A percentile compares a stretch with the other conserved stretches of the same genome.
phyloP scores from a whole-genome alignment of 208 protist species.

The Trypanosoma platydactyli region DNA sequence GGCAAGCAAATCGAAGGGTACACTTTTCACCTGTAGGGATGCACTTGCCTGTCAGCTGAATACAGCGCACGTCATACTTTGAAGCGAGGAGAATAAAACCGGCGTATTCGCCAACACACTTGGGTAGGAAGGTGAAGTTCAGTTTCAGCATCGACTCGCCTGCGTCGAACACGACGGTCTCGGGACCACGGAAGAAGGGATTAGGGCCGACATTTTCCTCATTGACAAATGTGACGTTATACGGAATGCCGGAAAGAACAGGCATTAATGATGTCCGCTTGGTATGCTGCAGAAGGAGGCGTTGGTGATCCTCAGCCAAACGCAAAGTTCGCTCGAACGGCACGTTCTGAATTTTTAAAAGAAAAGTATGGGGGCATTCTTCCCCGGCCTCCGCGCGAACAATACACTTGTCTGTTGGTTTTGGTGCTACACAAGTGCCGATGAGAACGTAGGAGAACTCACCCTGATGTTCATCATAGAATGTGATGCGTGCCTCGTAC shows the following conservation, averaged over 20 bases:
- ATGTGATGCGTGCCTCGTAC: constrained; percentile 75
- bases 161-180: constrained; percentile 23
- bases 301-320: constrained; percentile 65
- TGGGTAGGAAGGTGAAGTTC: constrained; percentile 81
- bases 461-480: constrained; percentile 85
- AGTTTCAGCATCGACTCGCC: constrained; percentile 28
- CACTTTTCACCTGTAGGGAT: constrained; percentile 67
- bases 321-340: constrained; percentile 72
- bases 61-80: constrained; percentile 81
- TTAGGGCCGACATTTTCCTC: constrained; percentile 74
- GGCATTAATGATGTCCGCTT: constrained; percentile 22
- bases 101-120: constrained; percentile 76
- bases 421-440: constrained; percentile 59
- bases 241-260: constrained; percentile 30
- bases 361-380: constrained; percentile 36
- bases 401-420: constrained; percentile 41
- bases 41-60: constrained; percentile 79
- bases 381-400: constrained; percentile 77
- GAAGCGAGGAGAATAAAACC: constrained; percentile 84
- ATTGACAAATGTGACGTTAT: constrained; percentile 67
- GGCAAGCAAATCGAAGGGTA: constrained; percentile 85
- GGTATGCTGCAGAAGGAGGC: constrained; percentile 19
- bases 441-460: constrained; percentile 89
- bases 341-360: constrained; percentile 53
- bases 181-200: constrained; percentile 73